Evolutionary conservation across 2,329 filamentous ascomycete species (phyloP), one percentile per base, ranked within the genome.

Genomic region (Pezicula rhizophila): DNA sequence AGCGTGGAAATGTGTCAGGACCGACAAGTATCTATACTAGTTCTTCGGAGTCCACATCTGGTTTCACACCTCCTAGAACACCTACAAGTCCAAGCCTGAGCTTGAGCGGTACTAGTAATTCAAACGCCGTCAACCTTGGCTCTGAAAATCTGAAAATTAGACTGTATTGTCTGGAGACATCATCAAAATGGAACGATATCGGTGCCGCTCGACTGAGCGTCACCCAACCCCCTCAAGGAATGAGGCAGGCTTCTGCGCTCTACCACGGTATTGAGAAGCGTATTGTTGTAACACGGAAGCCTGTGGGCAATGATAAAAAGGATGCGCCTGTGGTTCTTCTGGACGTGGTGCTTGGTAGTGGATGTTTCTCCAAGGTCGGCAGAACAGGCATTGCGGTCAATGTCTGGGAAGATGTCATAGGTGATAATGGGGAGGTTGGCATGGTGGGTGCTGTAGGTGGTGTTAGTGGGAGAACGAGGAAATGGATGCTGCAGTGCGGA

Each of bases 161-260:
- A 33, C 78, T 97, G 11, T 96, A 97, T 65, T 75, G 88, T 43
- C 83, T 92, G 44, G 85, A 90, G 51, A 74, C 79, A 1, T 74
- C 80, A 11, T 82, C 82, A 44, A 92, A 92, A 64, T 99, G 93
- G 93, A 84, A 89, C 52, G 91, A 97, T 64, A 83, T 91, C 71
- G 92, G 93, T 55, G 84, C 88, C 58, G 95, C 90, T 52, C 77
- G 82, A 34, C 72, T 99, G 51, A 89, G 87, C 14, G 89, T 99
- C 60, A 82, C 90, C 64, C 80, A 82, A 15, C 87, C 89, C n/a
- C 84, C 75, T 45, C 78, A 69, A 33, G 79, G 79, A 6, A 78
- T 77, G 65, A 72, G 72, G 38, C 79, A 78, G 68, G 80, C 76
- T 50, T 73, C 80, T 47, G 71, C 75, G 37, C 78, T 78, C 54